These are phyloP conservation scores for Blastobotrys proliferans DNA, from an alignment of 1,139 yeast species.

Conservation along the genomic window DNA sequence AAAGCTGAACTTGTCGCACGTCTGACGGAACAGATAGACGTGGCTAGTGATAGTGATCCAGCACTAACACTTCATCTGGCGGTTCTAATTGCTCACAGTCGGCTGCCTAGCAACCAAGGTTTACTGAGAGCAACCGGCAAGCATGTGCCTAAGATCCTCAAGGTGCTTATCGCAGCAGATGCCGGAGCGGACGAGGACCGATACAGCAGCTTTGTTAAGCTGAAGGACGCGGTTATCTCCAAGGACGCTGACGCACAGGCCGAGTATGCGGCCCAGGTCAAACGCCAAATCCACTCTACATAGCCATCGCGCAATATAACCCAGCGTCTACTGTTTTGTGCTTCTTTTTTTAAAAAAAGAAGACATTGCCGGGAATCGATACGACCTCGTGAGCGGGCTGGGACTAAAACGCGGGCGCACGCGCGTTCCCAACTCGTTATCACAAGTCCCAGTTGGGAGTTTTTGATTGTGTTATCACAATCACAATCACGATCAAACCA, in stretches of 20 bases:
- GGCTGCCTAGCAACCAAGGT: constrained; percentile 15
- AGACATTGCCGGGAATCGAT: too few species aligned
- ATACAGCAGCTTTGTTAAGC: constrained; percentile 11
- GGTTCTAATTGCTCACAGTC: constrained; percentile 24
- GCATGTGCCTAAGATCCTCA: constrained; percentile 30
- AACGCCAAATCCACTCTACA: too few species aligned
- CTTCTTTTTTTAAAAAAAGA: too few species aligned
- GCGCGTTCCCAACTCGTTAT: too few species aligned
- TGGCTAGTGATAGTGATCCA: constrained; percentile 19
- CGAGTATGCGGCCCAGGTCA: neutral
- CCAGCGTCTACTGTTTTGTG: too few species aligned
- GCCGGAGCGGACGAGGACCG: constrained; percentile 1
- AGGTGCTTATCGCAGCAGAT: constrained; percentile 15
- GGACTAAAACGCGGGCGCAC: too few species aligned
- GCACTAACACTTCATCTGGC: constrained; percentile 31
- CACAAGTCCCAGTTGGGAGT: too few species aligned
- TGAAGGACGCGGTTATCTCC: constrained; percentile 22
- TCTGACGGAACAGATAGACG: neutral
- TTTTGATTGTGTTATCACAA: too few species aligned
- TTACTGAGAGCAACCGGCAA: constrained; percentile 32
- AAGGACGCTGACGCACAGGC: too few species aligned
- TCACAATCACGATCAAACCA: too few species aligned
- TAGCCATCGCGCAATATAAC: too few species aligned
- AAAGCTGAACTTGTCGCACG: neutral
- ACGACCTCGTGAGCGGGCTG: too few species aligned